Evolutionary conservation across 345 rosid species (phyloP).

Genomic region (Gossypium ekmanianum): DNA sequence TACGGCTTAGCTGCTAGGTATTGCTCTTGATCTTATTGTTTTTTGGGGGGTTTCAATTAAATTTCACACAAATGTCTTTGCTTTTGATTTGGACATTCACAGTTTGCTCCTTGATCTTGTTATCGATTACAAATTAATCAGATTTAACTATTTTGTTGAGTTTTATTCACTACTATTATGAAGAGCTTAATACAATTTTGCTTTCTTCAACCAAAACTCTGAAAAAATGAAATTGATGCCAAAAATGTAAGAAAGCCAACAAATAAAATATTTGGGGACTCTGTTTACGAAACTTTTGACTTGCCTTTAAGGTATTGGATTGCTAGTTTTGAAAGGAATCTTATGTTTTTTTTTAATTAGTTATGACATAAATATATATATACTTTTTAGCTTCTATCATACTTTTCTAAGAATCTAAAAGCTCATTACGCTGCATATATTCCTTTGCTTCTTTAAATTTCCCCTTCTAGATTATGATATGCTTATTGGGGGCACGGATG

Average conservation of each 20-base stretch:
- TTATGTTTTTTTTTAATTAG: background rate
- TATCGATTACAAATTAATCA: background rate
- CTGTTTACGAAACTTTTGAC: background rate
- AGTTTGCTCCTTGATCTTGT: background rate
- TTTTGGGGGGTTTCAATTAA: background rate
- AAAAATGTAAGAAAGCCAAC: too few species aligned
- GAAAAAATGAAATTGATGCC: background rate
- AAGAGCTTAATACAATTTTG: background rate
- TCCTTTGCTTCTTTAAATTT: background rate
- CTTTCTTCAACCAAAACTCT: background rate
- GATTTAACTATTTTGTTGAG: background rate
- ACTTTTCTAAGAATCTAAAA: conserved; percentile 14
- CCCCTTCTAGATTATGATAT: background rate
- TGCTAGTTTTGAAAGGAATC: background rate
- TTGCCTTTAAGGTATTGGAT: background rate
- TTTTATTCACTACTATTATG: background rate
- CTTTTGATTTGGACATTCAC: conserved; percentile 13
- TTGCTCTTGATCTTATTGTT: background rate
- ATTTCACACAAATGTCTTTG: background rate
- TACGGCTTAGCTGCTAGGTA: background rate
- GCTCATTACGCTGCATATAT: background rate
- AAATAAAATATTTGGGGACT: background rate
- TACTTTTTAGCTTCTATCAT: background rate
- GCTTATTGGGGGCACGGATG: background rate
- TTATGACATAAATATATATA: background rate